These are phyloP conservation scores for Sinapis alba DNA, from an alignment of 441 rosid species.

Conservation along the genomic window DNA sequence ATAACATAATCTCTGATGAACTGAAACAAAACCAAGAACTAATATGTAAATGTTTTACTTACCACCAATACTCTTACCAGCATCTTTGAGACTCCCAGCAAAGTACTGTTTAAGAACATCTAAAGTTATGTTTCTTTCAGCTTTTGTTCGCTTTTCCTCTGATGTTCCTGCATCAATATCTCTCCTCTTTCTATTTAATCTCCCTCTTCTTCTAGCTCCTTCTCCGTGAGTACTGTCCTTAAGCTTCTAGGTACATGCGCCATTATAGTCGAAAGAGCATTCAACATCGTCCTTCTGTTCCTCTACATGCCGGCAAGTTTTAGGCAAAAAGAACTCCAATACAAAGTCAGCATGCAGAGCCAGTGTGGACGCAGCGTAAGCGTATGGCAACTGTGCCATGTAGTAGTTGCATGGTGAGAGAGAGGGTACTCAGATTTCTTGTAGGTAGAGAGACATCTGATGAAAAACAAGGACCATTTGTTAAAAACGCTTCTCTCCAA, in stretches of 20 bases:
- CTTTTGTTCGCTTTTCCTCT: slow-evolving; percentile 61
- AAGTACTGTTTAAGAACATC: slow-evolving; percentile 72
- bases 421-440: slow-evolving; percentile 80
- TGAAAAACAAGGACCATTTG: slow-evolving; percentile 84
- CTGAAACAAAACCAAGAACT: not conserved
- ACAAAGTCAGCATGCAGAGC: slow-evolving; percentile 73
- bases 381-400: slow-evolving; percentile 86
- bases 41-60: slow-evolving; percentile 30
- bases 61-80: slow-evolving; percentile 90
- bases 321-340: slow-evolving; percentile 89
- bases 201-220: slow-evolving; percentile 65
- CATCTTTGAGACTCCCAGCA: slow-evolving; percentile 89
- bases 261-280: slow-evolving; percentile 63
- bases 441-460: slow-evolving; percentile 61
- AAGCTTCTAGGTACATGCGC: slow-evolving; percentile 65
- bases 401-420: slow-evolving; percentile 81
- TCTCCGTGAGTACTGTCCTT: slow-evolving; percentile 63
- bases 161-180: slow-evolving; percentile 22
- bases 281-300: slow-evolving; percentile 75
- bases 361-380: slow-evolving; percentile 64
- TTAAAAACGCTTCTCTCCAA: slow-evolving; percentile 77
- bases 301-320: slow-evolving; percentile 53
- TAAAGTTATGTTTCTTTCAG: slow-evolving; percentile 70
- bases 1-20: slow-evolving; percentile 7
- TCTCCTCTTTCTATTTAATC: slow-evolving; percentile 42